Conservation (phyloP, 2,329 filamentous ascomycete species). For the Furcasterigmium furcatum region DNA sequence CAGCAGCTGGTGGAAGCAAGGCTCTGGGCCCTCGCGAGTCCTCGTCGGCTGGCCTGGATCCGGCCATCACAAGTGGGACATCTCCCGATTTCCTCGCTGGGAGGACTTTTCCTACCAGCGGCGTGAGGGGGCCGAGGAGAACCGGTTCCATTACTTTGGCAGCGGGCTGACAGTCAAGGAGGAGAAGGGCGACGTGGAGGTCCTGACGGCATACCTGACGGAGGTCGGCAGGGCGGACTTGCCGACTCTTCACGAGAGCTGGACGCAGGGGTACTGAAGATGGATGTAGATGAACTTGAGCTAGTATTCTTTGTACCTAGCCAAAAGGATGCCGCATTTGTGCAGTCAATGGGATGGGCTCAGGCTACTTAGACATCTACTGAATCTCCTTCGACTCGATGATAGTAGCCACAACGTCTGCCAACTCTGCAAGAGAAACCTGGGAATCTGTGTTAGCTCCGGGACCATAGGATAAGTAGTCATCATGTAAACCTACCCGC, state of each 20-base stretch:
- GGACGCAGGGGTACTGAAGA: no score
- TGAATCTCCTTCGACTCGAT: no score
- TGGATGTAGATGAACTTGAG: no score
- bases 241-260: not conserved
- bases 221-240: conserved; percentile 1
- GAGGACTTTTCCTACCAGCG: conserved; percentile 10
- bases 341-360: no score
- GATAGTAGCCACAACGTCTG: no score
- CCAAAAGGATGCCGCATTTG: no score
- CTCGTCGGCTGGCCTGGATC: conserved; percentile 13
- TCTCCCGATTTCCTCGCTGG: conserved; percentile 5
- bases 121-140: conserved; percentile 12
- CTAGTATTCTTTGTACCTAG: no score
- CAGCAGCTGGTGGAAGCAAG: conserved; percentile 14
- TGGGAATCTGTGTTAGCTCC: no score
- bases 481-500: no score
- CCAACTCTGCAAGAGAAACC: no score
- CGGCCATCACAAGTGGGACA: conserved; percentile 6
- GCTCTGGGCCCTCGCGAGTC: conserved; percentile 2
- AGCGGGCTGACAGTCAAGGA: conserved; percentile 5
- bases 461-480: no score
- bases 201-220: not conserved
- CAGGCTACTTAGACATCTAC: no score
- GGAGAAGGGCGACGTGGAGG: not conserved
- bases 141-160: conserved; percentile 3